Base-by-base conservation (phyloP, 108 stramenopile species). In the Cyclotella distinguenda region DNA sequence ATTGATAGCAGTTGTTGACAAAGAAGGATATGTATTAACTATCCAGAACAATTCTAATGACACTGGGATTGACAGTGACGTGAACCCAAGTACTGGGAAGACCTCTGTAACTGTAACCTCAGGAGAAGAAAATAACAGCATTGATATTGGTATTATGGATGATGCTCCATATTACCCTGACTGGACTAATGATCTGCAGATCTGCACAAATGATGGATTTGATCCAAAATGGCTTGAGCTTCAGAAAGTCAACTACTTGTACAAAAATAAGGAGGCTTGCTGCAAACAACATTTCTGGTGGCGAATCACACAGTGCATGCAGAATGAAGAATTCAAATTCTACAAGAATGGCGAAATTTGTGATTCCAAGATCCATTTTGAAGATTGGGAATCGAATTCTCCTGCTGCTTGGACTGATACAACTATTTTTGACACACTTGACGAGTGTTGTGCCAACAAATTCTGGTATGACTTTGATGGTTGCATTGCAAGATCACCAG, bases 281-380 rank as follows among this genome's bases (percentile, higher is more conserved):
- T 76, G 74, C 33, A 55, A 66, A 30, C 32, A 54, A 4, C 74
- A 76, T 30, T 76, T 76, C 38, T 76, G 74, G 74, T 76, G 74
- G 74, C 53, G 74, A 18, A 76, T 76, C 45, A 67, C 67, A 6
- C 67, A 76, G 42, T 76, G 74, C 28, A 76, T 76, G 74, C 66
- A 67, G 16, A 76, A 76, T 58, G 74, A 76, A 56, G 74, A 76
- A 45, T 76, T 57, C 40, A 76, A 76, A 33, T 76, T 76, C 54
- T 76, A 64, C 44, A 58, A 48, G 45, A 49, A 39, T 13, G 36
- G 60, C 32, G 67, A 76, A 25, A 76, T 67, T 11, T 76, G 74
- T 36, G 74, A 76, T 40, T 64, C 48, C 61, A 76, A 76, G 56
- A 64, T 76, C 10, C 42, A 40, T 39, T 76, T 76, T 19, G 74